Conservation (phyloP, 1,284 basidiomycete species). For the Rhodotorula sp. region DNA sequence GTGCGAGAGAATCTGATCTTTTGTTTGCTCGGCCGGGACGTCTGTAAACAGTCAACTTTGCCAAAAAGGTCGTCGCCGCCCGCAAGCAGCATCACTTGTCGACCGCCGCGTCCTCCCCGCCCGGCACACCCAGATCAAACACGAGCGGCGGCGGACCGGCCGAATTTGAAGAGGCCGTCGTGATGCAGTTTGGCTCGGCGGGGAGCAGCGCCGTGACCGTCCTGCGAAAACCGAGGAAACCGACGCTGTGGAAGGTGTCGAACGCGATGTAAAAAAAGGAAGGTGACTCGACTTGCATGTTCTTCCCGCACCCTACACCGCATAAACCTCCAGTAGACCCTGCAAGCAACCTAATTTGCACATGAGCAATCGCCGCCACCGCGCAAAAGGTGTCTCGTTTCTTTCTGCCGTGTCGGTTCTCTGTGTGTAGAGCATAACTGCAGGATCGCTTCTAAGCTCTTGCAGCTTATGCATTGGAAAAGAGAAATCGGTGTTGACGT, state of each 20-base stretch:
- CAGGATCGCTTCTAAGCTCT: too few relatives aligned
- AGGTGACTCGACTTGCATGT: not conserved
- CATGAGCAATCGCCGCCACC: too few relatives aligned
- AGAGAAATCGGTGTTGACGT: too few relatives aligned
- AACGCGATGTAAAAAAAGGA: not conserved
- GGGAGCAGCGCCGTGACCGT: constrained; percentile 17
- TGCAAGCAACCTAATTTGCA: too few relatives aligned
- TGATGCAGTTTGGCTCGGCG: constrained; percentile 23
- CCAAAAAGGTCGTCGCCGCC: constrained; percentile 23
- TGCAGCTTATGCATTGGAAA: too few relatives aligned
- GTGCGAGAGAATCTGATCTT: too few relatives aligned
- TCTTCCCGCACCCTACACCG: not conserved
- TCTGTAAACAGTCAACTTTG: constrained; percentile 32
- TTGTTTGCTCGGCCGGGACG: too few relatives aligned
- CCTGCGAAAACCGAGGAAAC: constrained; percentile 21
- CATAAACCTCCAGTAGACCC: too few relatives aligned
- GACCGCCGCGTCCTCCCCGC: not conserved
- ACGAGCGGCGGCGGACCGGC: not conserved
- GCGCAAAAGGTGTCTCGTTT: too few relatives aligned
- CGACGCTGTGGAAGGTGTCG: constrained; percentile 26
- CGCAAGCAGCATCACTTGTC: constrained; percentile 13
- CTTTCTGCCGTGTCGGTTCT: too few relatives aligned
- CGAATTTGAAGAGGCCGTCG: constrained; percentile 32
- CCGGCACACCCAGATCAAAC: not conserved
- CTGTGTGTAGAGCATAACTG: too few relatives aligned